Percentiles rank a stretch among this genome's conserved stretches.
Conservation (phyloP, 768 basidiomycete genomes). For the Leccinum subgranulosum region DNA sequence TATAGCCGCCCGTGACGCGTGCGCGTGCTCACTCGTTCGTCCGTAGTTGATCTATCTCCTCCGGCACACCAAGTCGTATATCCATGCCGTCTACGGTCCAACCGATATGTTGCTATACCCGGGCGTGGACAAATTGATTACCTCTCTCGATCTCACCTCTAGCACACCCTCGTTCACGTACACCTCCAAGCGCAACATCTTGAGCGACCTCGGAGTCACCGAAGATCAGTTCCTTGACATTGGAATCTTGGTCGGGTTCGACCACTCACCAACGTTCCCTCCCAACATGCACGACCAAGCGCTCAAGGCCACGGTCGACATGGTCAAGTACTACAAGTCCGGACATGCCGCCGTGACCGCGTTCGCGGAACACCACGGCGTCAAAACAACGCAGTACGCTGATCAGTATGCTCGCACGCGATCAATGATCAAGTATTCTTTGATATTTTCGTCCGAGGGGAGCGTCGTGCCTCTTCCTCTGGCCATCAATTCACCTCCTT, state of each 20-base stretch:
- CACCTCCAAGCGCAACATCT: slow-evolving; percentile 74
- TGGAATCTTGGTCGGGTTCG: slow-evolving; percentile 87
- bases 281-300: slow-evolving; percentile 79
- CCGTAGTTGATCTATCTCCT: slow-evolving; percentile 89
- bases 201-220: slow-evolving; percentile 60
- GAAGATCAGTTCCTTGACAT: slow-evolving; percentile 96
- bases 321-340: slow-evolving; percentile 91
- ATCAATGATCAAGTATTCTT: slow-evolving; percentile 87
- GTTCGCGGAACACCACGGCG: slow-evolving; percentile 76
- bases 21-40: slow-evolving; percentile 4
- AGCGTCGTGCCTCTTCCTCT: slow-evolving; percentile 76
- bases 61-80: slow-evolving; percentile 89
- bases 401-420: slow-evolving; percentile 89
- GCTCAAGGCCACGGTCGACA: slow-evolving; percentile 82
- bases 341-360: slow-evolving; percentile 78
- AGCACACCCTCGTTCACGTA: slow-evolving; percentile 74
- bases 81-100: slow-evolving; percentile 90
- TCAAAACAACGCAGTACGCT: slow-evolving; percentile 73
- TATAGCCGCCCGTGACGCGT: no score
- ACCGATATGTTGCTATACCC: slow-evolving; percentile 90
- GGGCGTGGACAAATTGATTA: slow-evolving; percentile 85
- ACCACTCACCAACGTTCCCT: slow-evolving; percentile 76
- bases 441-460: slow-evolving; percentile 88
- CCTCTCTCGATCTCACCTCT: slow-evolving; percentile 73
- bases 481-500: slow-evolving; percentile 50